Conservation (phyloP, 73 alveolate species). For the Uronychia binucleata region DNA sequence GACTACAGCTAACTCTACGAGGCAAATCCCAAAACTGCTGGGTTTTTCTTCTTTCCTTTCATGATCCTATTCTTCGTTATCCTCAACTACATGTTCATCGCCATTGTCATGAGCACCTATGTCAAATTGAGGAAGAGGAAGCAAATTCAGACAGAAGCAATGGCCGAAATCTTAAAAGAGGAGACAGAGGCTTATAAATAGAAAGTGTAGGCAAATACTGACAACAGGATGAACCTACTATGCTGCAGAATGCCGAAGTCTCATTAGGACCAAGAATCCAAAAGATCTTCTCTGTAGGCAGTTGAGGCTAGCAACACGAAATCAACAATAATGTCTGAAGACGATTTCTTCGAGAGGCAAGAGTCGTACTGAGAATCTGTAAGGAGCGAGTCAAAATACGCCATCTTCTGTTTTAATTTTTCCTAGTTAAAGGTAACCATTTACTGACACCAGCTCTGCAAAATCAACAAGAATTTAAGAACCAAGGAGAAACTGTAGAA, state of each 20-base stretch:
- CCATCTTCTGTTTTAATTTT: background rate
- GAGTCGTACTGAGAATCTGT: background rate
- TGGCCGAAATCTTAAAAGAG: background rate
- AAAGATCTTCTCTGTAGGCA: background rate
- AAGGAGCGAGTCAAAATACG: background rate
- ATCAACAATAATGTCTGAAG: background rate
- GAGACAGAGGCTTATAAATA: background rate
- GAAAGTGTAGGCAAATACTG: background rate
- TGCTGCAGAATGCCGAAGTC: background rate
- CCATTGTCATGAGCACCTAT: background rate
- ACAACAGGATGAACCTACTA: background rate
- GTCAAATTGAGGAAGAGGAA: background rate
- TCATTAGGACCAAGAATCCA: background rate
- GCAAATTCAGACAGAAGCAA: background rate
- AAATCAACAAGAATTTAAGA: background rate
- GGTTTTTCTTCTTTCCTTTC: constrained; percentile 32
- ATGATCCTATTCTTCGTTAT: constrained; percentile 15
- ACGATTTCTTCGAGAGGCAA: background rate
- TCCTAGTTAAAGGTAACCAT: background rate
- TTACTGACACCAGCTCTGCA: too few relatives aligned
- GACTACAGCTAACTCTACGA: background rate
- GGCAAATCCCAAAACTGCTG: constrained; percentile 26
- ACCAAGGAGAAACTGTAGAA: background rate
- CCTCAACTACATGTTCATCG: constrained; percentile 9
- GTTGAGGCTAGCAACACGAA: background rate